These are phyloP conservation scores for Musa itinerans DNA, from an alignment of 176 grass and related monocot species.

Conservation along the genomic window DNA sequence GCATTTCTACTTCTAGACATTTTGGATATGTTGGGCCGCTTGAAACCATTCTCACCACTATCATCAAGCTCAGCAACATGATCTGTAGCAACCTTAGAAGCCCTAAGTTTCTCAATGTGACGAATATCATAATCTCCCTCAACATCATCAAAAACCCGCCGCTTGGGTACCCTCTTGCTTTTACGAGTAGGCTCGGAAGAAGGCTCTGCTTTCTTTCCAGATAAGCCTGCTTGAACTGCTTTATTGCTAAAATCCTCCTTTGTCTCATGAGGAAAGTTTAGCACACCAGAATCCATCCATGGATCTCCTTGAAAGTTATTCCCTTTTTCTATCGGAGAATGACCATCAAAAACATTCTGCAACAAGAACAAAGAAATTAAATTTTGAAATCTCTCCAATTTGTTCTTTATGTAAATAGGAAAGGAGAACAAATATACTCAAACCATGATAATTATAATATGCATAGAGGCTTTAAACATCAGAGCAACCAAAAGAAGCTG, in stretches of 20 bases:
- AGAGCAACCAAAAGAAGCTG: background rate
- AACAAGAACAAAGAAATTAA: slow-evolving; percentile 2
- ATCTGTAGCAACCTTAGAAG: slow-evolving; percentile 22
- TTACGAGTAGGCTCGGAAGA: slow-evolving; percentile 52
- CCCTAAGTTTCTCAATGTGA: slow-evolving; percentile 28
- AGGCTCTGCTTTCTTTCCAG: slow-evolving; percentile 28
- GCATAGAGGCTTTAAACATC: too few species aligned
- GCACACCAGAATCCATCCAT: slow-evolving; percentile 29
- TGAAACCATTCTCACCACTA: slow-evolving; percentile 32
- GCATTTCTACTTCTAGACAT: slow-evolving; percentile 27
- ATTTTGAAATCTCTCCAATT: background rate
- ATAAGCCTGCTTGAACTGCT: slow-evolving; percentile 25
- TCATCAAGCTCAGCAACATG: slow-evolving; percentile 16
- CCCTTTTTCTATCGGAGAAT: slow-evolving; percentile 15
- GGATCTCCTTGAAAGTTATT: slow-evolving; percentile 31
- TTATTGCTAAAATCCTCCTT: slow-evolving; percentile 33
- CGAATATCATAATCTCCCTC: slow-evolving; percentile 27
- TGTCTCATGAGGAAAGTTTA: slow-evolving; percentile 25
- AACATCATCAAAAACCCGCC: slow-evolving; percentile 37
- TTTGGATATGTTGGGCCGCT: slow-evolving; percentile 34
- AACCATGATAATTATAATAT: too few species aligned
- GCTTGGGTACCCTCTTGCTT: slow-evolving; percentile 66
- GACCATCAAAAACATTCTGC: slow-evolving; percentile 6
- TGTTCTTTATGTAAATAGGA: background rate
- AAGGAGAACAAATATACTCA: background rate